Evolutionary conservation across 768 basidiomycete species (phyloP).

Genomic region (Leucocoprinus leucothites): DNA sequence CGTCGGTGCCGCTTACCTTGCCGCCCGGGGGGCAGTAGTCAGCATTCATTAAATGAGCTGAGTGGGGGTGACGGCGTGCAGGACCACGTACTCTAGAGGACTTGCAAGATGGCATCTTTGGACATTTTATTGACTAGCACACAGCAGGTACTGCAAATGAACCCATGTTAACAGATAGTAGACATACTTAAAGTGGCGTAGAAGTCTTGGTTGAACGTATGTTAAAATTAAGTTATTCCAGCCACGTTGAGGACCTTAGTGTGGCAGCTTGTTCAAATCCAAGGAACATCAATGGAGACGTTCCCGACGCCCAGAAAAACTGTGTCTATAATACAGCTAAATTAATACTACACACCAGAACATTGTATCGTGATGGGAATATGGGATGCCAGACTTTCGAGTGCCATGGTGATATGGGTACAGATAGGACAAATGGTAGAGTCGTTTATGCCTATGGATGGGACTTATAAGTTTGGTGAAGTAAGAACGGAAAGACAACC

Average conservation of each 20-base stretch:
- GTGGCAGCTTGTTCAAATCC: too few species aligned
- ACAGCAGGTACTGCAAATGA: too few species aligned
- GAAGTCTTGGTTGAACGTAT: too few species aligned
- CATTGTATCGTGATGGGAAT: background rate
- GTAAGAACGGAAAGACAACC: constrained; percentile 11
- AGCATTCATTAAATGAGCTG: background rate
- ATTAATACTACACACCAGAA: constrained; percentile 5
- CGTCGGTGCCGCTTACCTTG: constrained; percentile 31
- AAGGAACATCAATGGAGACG: background rate
- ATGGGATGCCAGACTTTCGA: background rate
- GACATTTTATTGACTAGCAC: too few species aligned
- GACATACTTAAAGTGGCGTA: too few species aligned
- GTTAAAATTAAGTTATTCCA: too few species aligned
- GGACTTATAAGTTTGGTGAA: background rate
- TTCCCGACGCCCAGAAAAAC: background rate
- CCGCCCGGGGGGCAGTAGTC: constrained; percentile 24
- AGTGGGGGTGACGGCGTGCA: background rate
- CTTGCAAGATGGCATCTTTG: background rate
- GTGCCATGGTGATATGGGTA: background rate
- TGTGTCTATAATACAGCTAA: background rate
- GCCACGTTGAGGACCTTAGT: too few species aligned
- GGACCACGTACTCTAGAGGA: background rate
- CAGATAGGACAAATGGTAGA: background rate
- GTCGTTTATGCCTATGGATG: constrained; percentile 13
- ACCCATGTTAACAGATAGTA: too few species aligned